Evolutionary conservation across 768 basidiomycete species (phyloP), one percentile per base, ranked within the genome.

Genomic region (Sporobolomyces pararoseus): DNA sequence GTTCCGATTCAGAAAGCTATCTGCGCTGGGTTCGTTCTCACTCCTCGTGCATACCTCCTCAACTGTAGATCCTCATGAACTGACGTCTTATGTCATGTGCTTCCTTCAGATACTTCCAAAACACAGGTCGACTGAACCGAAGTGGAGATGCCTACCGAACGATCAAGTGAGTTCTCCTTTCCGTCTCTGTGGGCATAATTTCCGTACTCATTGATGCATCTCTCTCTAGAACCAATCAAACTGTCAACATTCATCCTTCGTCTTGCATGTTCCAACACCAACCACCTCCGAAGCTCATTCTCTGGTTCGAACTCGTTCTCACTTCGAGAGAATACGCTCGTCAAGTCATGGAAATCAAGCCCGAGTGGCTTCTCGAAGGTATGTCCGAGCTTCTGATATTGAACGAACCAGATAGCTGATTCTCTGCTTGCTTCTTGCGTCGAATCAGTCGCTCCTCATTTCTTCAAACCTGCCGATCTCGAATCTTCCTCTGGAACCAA

Each of bases 271-370:
- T 97, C 86, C 90, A 97, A 76, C 86, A 87, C 78, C 94, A 97
- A 75, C 96, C 96, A 2, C 96, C 96, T 0, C 85, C 92, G 17
- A 89, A 88, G 78, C 89, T 90, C 21, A 78, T 98, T 14, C 79
- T 96, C 54, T 99, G 98, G 80, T 97, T 98, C 77, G 96, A 98
- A 79, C 85, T 99, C 29, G 95, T 99, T 29, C 89, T 95, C 85
- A 99, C 96, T 12, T 88, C 88, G 46, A 97, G 98, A 81, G 97
- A 96, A 37, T 99, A 96, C 77, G 89, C 97, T 85, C 84, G 91
- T 71, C 94, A 97, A 83, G 85, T 93, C 46, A 97, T 98, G 93
- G 96, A 98, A 76, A 97, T 98, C 78, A 97, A 98, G 78, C 90
- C 95, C 6, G 78, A 86, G 31, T 98, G 96, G 96, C 79, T 97